Percentiles rank a stretch among this genome's conserved stretches.
These are phyloP conservation scores for Lactarius tabidus DNA, from an alignment of 768 basidiomycete species.

Conservation along the genomic window DNA sequence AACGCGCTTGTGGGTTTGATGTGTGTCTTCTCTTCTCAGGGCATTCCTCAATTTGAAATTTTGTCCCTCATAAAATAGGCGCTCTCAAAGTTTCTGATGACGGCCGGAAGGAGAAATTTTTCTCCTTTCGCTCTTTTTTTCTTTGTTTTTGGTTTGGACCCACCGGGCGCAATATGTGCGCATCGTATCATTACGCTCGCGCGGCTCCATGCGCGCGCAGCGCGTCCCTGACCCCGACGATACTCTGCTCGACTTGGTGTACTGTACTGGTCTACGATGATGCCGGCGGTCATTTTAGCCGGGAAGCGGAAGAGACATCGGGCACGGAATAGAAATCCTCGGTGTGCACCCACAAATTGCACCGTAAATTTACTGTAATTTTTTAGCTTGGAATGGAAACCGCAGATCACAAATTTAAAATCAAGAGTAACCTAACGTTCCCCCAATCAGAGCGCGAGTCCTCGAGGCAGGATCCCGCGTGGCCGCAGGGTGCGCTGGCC, in stretches of 20 bases:
- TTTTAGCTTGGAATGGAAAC: background rate
- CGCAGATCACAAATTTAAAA: slow-evolving; percentile 10
- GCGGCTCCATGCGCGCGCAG: background rate
- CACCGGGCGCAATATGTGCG: background rate
- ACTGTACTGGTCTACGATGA: too few species aligned
- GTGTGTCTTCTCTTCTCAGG: background rate
- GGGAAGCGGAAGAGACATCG: background rate
- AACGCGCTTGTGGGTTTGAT: background rate
- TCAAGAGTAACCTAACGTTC: background rate
- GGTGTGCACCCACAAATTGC: background rate
- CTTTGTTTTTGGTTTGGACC: background rate
- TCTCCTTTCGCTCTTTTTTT: background rate
- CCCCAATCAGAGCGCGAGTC: background rate
- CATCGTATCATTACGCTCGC: background rate
- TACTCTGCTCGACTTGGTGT: too few species aligned
- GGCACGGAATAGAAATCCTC: background rate
- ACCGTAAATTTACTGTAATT: background rate
- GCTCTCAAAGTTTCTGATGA: background rate
- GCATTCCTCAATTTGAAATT: background rate
- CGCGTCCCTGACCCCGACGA: background rate
- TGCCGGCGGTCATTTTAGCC: background rate
- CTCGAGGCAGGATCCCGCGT: slow-evolving; percentile 2
- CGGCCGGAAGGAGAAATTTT: background rate
- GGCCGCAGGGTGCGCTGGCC: background rate
- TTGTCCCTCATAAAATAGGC: background rate